Base-by-base conservation (phyloP, 176 grass and related monocot genomes). In the Dactylis glomerata region DNA sequence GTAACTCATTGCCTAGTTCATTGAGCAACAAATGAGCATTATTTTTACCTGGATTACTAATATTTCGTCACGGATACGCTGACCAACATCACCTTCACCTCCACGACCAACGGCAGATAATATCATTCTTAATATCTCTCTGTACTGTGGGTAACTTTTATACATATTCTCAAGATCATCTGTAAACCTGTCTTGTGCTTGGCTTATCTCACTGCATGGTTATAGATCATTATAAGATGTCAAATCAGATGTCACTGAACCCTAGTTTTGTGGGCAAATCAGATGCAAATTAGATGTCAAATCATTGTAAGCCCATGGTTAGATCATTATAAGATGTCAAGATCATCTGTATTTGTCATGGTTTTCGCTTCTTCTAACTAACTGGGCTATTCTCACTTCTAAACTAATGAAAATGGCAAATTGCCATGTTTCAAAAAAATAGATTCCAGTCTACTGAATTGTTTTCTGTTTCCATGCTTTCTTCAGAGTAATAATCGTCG, bases 41-140 rank as follows among this genome's bases (percentile, higher is more conserved):
- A 37, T 36, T 30, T 86, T 73, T 83, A 95, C 96, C 89, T 99
- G 96, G 83, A 99, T 91, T 80, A 99, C 96, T 93, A 99, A 94
- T 82, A 99, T 99, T 88, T 99, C 96, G 85, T 99, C 96, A 81
- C 96, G 93, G 81, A 99, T 99, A 68, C 96, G 93, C 87, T 99
- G 96, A 34, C 93, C 96, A 76, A 99, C 91, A 92, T 99, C 93
- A 87, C 96, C 96, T 96, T 99, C 96, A 46, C 91, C 96, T 69
- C 96, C 96, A 81, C 96, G 96, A 47, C 96, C 96, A 85, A 99
- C 93, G 52, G 93, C 89, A 54, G 93, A 86, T 86, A 96, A 92
- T 57, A 99, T 92, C 84, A 99, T 89, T 90, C 93, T 93, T 74
- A 94, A 41, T 34, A 94, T 90, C 75, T 99, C 96, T 86, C 86